These are phyloP conservation scores for Plicaturopsis crispa DNA, from an alignment of 768 basidiomycete genomes.

Conservation along the genomic window DNA sequence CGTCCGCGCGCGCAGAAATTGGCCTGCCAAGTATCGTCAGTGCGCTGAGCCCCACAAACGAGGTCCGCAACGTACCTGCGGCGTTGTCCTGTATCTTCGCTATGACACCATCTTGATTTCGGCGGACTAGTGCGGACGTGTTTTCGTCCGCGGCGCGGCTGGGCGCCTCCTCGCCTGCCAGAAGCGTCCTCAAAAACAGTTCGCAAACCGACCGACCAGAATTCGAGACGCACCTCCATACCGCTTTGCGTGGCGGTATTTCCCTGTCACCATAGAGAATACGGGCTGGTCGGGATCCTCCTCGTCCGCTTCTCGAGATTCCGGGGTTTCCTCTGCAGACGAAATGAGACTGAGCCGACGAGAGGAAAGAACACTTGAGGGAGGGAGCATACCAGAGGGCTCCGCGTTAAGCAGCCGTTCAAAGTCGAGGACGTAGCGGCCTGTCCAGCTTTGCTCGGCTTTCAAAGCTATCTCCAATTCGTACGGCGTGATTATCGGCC, in stretches of 20 bases:
- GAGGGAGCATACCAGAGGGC: neutral
- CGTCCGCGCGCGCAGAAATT: conserved; percentile 65
- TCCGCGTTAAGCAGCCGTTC: conserved; percentile 41
- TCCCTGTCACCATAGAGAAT: conserved; percentile 84
- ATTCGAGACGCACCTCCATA: conserved; percentile 37
- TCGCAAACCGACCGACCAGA: neutral
- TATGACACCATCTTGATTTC: conserved; percentile 59
- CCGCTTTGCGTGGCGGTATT: conserved; percentile 69
- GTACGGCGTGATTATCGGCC: conserved; percentile 90
- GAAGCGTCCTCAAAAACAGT: neutral
- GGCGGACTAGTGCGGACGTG: conserved; percentile 41
- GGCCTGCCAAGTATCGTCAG: conserved; percentile 29
- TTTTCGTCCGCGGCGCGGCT: conserved; percentile 10
- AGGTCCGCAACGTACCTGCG: conserved; percentile 42
- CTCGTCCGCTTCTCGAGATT: conserved; percentile 17
- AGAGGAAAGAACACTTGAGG: neutral
- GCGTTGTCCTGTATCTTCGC: conserved; percentile 55
- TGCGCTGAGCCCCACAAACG: conserved; percentile 2
- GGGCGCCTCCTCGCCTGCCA: conserved; percentile 6
- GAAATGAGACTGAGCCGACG: neutral
- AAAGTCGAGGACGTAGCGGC: conserved; percentile 76
- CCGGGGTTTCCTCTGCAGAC: no score
- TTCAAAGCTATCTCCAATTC: conserved; percentile 81
- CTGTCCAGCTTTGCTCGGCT: conserved; percentile 64
- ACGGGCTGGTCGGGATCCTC: conserved; percentile 64